phyloP scores from a whole-genome alignment of 352 stramenopile species.

The Phytophthora palmivora region DNA sequence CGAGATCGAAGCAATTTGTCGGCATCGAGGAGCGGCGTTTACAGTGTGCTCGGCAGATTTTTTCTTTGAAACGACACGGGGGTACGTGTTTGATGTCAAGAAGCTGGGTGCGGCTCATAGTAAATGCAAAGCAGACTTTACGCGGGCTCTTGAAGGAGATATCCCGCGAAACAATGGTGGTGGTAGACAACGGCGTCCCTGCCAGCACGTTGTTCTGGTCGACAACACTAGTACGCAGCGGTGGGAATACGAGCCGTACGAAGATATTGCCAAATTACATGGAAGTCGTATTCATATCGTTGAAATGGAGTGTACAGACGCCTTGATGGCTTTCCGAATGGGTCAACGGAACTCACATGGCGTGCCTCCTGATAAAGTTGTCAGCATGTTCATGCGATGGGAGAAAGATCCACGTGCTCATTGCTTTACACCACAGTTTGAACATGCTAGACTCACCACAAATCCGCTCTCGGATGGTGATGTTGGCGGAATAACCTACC shows the following conservation, averaged over 20 bases:
- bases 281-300: constrained; percentile 46
- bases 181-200: constrained; percentile 4
- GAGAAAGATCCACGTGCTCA: constrained; percentile 48
- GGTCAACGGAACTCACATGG: constrained; percentile 74
- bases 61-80: constrained; percentile 68
- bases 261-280: constrained; percentile 36
- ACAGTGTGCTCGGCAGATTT: constrained; percentile 67
- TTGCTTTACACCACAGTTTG: constrained; percentile 56
- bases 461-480: constrained; percentile 63
- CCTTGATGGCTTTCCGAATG: constrained; percentile 58
- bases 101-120: constrained; percentile 57
- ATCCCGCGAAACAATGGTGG: constrained; percentile 2
- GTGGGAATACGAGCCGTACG: constrained; percentile 76
- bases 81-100: constrained; percentile 72
- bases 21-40: constrained; percentile 26
- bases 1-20: constrained; percentile 52
- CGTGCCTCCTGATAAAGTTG: constrained; percentile 62
- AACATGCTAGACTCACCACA: constrained; percentile 39
- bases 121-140: constrained; percentile 52
- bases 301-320: constrained; percentile 64
- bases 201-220: constrained; percentile 56
- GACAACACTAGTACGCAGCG: constrained; percentile 79
- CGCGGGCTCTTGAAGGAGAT: constrained; percentile 31
- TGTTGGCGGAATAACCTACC: constrained; percentile 50
- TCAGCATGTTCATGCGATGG: constrained; percentile 78